Percentiles rank a stretch among this genome's conserved stretches.
These are phyloP conservation scores for Talaromyces sp. DNA, from an alignment of 2,329 filamentous ascomycete species.

Conservation along the genomic window DNA sequence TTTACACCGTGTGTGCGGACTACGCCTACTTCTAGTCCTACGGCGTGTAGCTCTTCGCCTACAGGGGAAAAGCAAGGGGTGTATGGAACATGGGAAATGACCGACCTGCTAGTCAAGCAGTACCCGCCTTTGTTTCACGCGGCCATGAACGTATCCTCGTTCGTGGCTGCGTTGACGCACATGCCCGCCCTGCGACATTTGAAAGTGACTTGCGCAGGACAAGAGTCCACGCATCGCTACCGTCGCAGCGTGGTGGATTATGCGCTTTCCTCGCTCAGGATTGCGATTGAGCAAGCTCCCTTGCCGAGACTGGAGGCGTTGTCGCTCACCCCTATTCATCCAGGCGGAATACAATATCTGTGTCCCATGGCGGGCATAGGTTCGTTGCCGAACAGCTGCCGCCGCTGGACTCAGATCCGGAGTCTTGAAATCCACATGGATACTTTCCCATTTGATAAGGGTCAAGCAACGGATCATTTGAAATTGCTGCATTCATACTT, in stretches of 20 bases:
- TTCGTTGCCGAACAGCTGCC: constrained; percentile 65
- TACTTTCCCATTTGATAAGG: constrained; percentile 58
- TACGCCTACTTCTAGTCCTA: constrained; percentile 42
- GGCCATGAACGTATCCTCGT: constrained; percentile 80
- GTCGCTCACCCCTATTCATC: constrained; percentile 70
- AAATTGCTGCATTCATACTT: constrained; percentile 81
- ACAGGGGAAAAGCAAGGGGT: constrained; percentile 53
- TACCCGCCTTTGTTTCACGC: constrained; percentile 88
- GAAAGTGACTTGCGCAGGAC: constrained; percentile 71
- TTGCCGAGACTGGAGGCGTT: constrained; percentile 63
- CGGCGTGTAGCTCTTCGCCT: constrained; percentile 42
- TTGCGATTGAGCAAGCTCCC: constrained; percentile 72
- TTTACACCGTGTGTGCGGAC: constrained; percentile 62
- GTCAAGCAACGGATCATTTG: constrained; percentile 63
- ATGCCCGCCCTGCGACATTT: constrained; percentile 70
- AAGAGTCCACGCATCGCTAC: constrained; percentile 66
- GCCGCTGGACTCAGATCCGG: constrained; percentile 73
- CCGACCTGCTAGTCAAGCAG: constrained; percentile 77
- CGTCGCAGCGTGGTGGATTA: constrained; percentile 80
- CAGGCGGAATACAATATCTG: constrained; percentile 72
- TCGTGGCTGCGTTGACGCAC: constrained; percentile 69
- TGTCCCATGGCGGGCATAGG: constrained; percentile 69
- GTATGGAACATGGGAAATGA: constrained; percentile 75
- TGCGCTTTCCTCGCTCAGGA: constrained; percentile 79
- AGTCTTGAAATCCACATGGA: constrained; percentile 71